These are phyloP conservation scores for Boletus pseudo-olivaceus DNA, from an alignment of 768 basidiomycete genomes.

Conservation along the genomic window DNA sequence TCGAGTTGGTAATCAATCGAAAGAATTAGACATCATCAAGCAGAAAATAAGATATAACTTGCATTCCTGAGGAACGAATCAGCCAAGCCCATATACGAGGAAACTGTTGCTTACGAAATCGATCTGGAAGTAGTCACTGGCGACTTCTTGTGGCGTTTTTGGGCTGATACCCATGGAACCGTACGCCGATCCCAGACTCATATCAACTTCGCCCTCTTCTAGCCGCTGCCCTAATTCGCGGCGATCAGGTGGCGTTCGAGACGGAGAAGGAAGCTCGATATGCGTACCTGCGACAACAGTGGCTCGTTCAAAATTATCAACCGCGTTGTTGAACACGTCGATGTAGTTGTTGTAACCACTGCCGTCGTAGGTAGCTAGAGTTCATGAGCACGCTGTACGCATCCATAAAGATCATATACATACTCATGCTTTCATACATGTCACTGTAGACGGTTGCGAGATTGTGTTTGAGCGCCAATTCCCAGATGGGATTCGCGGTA, in stretches of 20 bases:
- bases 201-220: slow-evolving; percentile 41
- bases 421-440: slow-evolving; percentile 44
- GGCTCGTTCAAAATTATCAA: slow-evolving; percentile 39
- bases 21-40: not conserved
- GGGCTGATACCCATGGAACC: slow-evolving; percentile 46
- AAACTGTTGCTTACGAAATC: slow-evolving; percentile 27
- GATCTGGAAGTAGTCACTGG: slow-evolving; percentile 56
- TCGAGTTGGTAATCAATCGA: not conserved
- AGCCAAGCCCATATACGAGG: not conserved
- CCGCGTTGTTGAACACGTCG: slow-evolving; percentile 40
- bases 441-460: slow-evolving; percentile 45
- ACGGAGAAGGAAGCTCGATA: not conserved
- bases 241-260: slow-evolving; percentile 36
- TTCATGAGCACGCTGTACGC: not conserved
- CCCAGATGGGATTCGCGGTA: slow-evolving; percentile 57
- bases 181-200: slow-evolving; percentile 53
- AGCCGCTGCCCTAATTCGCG: slow-evolving; percentile 10
- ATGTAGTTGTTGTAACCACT: slow-evolving; percentile 47
- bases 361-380: slow-evolving; percentile 51
- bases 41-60: slow-evolving; percentile 8
- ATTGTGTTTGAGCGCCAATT: slow-evolving; percentile 53
- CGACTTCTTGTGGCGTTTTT: slow-evolving; percentile 43
- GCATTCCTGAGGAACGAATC: slow-evolving; percentile 25
- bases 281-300: slow-evolving; percentile 48
- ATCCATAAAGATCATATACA: slow-evolving; percentile 16